Conservation (phyloP, 352 stramenopile species). For the Detonula confervacea region DNA sequence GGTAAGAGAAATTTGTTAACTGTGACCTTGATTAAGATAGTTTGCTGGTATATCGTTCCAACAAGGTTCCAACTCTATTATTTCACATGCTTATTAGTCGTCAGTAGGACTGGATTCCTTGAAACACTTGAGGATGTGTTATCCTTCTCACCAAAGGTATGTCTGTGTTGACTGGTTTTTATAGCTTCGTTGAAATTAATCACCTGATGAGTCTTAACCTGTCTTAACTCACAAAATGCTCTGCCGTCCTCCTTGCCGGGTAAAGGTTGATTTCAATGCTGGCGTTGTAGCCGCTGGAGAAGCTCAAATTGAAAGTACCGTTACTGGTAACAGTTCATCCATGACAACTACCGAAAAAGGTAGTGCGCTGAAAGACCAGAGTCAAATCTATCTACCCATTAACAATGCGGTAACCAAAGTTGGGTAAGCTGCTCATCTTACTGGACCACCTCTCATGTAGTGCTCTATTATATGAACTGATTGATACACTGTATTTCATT, state of each 20-base stretch:
- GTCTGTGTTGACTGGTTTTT: too few species aligned
- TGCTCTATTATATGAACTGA: too few species aligned
- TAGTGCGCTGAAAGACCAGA: slow-evolving; percentile 78
- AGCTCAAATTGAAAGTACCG: slow-evolving; percentile 87
- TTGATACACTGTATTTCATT: too few species aligned
- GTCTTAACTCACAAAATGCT: too few species aligned
- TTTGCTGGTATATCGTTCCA: too few species aligned
- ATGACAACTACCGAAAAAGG: slow-evolving; percentile 54
- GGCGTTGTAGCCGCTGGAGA: slow-evolving; percentile 87
- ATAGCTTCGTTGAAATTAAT: too few species aligned
- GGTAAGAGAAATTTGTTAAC: slow-evolving; percentile 3
- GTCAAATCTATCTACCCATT: slow-evolving; percentile 86
- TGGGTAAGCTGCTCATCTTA: slow-evolving; percentile 45
- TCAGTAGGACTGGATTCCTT: slow-evolving; percentile 81
- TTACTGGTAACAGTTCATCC: slow-evolving; percentile 75
- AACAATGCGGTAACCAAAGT: slow-evolving; percentile 84
- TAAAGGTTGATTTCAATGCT: slow-evolving; percentile 86
- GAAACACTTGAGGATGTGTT: slow-evolving; percentile 83
- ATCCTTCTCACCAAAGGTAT: slow-evolving; percentile 77
- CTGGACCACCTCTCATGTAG: neutral
- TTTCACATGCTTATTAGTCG: slow-evolving; percentile 26
- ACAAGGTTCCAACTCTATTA: neutral
- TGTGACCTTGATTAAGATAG: too few species aligned
- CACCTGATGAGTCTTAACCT: too few species aligned
- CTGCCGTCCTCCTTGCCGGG: neutral